phyloP scores from a whole-genome alignment of 768 basidiomycete genomes.

The Coprinopsis cinerea region DNA sequence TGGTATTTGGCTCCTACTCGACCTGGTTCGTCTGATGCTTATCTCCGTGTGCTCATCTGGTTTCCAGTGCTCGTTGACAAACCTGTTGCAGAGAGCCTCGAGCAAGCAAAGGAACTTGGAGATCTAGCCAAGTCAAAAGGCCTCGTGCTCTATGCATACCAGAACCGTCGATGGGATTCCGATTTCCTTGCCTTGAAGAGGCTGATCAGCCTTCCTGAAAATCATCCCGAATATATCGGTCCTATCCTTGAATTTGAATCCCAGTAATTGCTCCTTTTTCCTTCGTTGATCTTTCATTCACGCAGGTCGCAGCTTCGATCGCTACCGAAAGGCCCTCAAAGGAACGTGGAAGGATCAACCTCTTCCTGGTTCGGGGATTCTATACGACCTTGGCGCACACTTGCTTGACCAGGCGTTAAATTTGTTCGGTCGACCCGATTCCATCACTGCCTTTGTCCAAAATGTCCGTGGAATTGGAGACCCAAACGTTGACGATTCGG shows the following conservation, averaged over 20 bases:
- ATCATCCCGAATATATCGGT: constrained; percentile 51
- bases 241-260: constrained; percentile 68
- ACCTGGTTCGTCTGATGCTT: not conserved
- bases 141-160: constrained; percentile 64
- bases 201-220: constrained; percentile 48
- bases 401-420: constrained; percentile 72
- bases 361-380: constrained; percentile 54
- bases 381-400: constrained; percentile 78
- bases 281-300: not conserved
- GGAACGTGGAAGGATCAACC: constrained; percentile 78
- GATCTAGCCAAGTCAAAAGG: constrained; percentile 52
- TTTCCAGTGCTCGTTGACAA: constrained; percentile 71
- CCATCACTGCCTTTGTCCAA: constrained; percentile 61
- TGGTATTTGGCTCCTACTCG: constrained; percentile 33
- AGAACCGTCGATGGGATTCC: constrained; percentile 75
- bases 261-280: constrained; percentile 34
- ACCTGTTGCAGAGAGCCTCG: constrained; percentile 58
- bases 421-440: constrained; percentile 71
- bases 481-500: constrained; percentile 61
- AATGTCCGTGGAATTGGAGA: constrained; percentile 65
- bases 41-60: not conserved
- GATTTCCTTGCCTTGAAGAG: constrained; percentile 65
- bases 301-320: constrained; percentile 51
- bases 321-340: constrained; percentile 59
- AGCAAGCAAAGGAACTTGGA: constrained; percentile 56